These are phyloP conservation scores for Calonectria naviculata DNA, from an alignment of 2,329 filamentous ascomycete genomes.

Conservation along the genomic window DNA sequence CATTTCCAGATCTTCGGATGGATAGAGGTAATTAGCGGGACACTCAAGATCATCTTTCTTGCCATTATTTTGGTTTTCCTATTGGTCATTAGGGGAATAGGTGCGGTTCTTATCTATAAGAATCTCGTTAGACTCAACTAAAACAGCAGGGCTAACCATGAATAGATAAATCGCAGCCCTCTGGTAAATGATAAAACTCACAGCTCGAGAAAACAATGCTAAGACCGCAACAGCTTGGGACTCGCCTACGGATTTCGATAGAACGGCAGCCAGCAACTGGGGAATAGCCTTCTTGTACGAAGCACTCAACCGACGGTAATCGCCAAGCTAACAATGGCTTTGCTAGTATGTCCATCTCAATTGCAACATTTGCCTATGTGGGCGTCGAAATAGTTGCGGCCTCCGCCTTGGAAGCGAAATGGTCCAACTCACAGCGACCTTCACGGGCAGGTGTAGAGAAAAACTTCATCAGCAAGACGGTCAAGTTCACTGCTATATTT, in stretches of 20 bases:
- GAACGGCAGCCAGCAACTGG: background rate
- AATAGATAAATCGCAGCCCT: background rate
- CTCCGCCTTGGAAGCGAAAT: conserved; percentile 1
- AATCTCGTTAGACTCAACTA: background rate
- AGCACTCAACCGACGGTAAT: background rate
- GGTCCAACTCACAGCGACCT: background rate
- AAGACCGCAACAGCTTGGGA: background rate
- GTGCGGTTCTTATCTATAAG: background rate
- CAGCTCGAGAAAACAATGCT: background rate
- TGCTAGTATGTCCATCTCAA: background rate
- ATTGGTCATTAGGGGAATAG: background rate
- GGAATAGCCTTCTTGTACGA: background rate
- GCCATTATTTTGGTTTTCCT: background rate
- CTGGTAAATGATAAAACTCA: background rate
- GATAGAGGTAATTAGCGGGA: background rate
- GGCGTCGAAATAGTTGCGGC: background rate
- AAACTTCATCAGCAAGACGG: background rate
- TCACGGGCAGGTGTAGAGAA: background rate
- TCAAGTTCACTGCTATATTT: conserved; percentile 5
- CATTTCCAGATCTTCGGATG: background rate
- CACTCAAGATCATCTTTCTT: background rate
- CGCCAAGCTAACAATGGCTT: background rate
- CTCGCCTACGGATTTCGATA: background rate
- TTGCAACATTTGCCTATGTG: background rate
- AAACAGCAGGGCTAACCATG: background rate